Percentiles rank a stretch among this genome's conserved stretches.
phyloP scores from a whole-genome alignment of 1,139 yeast genomes.

The Debaryomyces fabryi region DNA sequence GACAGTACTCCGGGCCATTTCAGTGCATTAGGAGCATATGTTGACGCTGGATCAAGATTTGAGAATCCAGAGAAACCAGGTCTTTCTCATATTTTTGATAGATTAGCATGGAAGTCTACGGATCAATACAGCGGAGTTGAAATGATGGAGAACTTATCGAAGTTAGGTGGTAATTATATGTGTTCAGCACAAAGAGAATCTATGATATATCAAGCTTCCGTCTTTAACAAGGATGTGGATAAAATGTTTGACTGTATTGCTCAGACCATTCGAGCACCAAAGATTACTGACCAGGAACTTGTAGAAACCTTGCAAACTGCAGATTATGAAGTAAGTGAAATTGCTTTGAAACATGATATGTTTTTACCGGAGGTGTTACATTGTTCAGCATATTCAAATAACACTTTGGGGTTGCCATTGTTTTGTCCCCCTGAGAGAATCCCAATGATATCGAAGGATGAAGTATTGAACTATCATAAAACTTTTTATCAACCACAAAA shows the following conservation, averaged over 20 bases:
- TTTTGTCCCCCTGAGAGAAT: slow-evolving; percentile 78
- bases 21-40: slow-evolving; percentile 85
- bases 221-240: slow-evolving; percentile 84
- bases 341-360: slow-evolving; percentile 82
- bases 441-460: slow-evolving; percentile 52
- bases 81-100: slow-evolving; percentile 78
- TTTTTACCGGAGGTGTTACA: slow-evolving; percentile 87
- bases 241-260: slow-evolving; percentile 76
- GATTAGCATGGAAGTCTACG: slow-evolving; percentile 87
- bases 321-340: slow-evolving; percentile 79
- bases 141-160: slow-evolving; percentile 76
- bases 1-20: slow-evolving; percentile 91
- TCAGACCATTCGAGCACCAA: slow-evolving; percentile 80
- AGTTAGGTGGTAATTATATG: slow-evolving; percentile 92
- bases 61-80: slow-evolving; percentile 66
- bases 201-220: slow-evolving; percentile 91
- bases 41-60: slow-evolving; percentile 88
- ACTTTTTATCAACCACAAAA: slow-evolving; percentile 79
- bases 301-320: slow-evolving; percentile 75
- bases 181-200: slow-evolving; percentile 92
- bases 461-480: slow-evolving; percentile 63
- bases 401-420: slow-evolving; percentile 84
- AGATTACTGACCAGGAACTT: slow-evolving; percentile 68
- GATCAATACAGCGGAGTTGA: slow-evolving; percentile 59
- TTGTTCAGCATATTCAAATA: slow-evolving; percentile 70